Evolutionary conservation across 495 filamentous ascomycete genomes (phyloP).

Genomic region (Aspergillus bertholletiae): DNA sequence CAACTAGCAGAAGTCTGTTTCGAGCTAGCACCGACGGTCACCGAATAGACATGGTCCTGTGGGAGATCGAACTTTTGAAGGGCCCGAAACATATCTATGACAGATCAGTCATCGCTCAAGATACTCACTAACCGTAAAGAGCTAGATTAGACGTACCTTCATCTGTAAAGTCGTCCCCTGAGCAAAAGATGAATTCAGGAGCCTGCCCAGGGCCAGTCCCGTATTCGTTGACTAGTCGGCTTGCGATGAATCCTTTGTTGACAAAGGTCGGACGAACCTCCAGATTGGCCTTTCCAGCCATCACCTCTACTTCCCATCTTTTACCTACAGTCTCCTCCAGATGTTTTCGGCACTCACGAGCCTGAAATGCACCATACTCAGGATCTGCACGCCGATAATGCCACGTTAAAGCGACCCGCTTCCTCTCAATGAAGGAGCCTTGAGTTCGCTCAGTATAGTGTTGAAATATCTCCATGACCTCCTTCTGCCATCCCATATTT

Average conservation of each 20-base stretch:
- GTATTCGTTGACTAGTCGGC: constrained; percentile 68
- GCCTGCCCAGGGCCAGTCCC: constrained; percentile 42
- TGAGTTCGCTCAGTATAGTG: constrained; percentile 80
- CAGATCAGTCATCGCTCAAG: neutral
- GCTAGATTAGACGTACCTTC: constrained; percentile 62
- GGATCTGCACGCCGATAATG: constrained; percentile 90
- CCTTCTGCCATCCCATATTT: constrained; percentile 85
- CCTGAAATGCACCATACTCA: constrained; percentile 71
- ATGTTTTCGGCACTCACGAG: constrained; percentile 70
- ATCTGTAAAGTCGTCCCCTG: constrained; percentile 94
- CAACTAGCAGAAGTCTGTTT: constrained; percentile 85
- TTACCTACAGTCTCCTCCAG: constrained; percentile 70
- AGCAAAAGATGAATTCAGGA: constrained; percentile 80
- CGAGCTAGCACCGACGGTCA: constrained; percentile 80
- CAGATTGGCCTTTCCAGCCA: constrained; percentile 91
- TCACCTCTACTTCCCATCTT: constrained; percentile 86
- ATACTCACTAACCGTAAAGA: neutral
- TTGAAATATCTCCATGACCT: constrained; percentile 76
- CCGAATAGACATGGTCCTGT: constrained; percentile 69
- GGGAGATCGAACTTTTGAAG: constrained; percentile 55
- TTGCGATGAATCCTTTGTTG: constrained; percentile 93
- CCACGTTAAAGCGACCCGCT: constrained; percentile 91
- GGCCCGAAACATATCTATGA: constrained; percentile 60
- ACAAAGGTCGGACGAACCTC: constrained; percentile 95
- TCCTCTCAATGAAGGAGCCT: constrained; percentile 89